These are phyloP conservation scores for Dryas drummondii DNA, from an alignment of 306 rosid species.

Conservation along the genomic window DNA sequence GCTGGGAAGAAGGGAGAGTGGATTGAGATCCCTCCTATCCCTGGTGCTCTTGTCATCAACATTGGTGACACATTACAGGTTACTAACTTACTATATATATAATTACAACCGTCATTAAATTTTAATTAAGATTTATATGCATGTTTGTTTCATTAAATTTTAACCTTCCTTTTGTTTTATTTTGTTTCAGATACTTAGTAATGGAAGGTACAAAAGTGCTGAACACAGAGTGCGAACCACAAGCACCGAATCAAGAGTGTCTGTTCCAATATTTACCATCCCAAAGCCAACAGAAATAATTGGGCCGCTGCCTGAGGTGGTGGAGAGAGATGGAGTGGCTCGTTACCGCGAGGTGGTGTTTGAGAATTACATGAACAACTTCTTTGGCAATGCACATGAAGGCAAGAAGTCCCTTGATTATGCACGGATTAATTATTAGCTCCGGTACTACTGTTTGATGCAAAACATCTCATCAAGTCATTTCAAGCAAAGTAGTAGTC, in stretches of 20 bases:
- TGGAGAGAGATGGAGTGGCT: constrained; percentile 46
- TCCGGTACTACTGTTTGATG: not conserved
- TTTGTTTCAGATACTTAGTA: constrained; percentile 45
- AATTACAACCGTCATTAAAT: not conserved
- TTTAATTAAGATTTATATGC: too few relatives aligned
- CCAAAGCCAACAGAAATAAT: constrained; percentile 37
- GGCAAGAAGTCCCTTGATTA: constrained; percentile 67
- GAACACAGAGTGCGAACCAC: constrained; percentile 57
- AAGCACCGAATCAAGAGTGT: constrained; percentile 53
- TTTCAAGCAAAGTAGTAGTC: too few relatives aligned
- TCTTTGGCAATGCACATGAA: constrained; percentile 48
- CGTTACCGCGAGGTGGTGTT: constrained; percentile 43
- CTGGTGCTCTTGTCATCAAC: constrained; percentile 61
- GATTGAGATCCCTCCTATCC: constrained; percentile 58
- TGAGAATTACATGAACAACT: constrained; percentile 58
- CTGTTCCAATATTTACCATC: constrained; percentile 44
- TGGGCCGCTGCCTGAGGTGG: constrained; percentile 46
- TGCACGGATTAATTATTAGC: constrained; percentile 21
- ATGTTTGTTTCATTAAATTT: too few relatives aligned
- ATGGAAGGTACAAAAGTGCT: constrained; percentile 64
- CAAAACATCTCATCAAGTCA: not conserved
- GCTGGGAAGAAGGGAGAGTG: constrained; percentile 37
- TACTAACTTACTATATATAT: too few relatives aligned
- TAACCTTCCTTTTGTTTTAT: not conserved
- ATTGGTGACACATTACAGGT: constrained; percentile 57